Conservation (phyloP, 139 green algal genomes). For the Zygnema cylindricum region DNA sequence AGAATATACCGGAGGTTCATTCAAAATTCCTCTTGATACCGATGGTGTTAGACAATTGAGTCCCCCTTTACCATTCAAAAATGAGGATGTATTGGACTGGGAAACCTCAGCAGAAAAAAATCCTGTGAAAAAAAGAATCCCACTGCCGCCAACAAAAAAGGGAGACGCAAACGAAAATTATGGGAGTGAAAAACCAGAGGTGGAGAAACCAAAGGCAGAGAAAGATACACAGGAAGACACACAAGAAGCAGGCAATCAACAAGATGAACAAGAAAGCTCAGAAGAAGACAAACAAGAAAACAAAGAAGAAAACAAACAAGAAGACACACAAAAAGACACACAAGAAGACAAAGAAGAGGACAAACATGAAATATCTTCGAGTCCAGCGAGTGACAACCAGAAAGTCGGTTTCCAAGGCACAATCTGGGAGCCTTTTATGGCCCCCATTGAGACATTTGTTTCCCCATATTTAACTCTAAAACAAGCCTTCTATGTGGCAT, state of each 20-base stretch:
- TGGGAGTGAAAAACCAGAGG: no score
- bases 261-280: background rate
- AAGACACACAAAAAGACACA: background rate
- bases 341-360: background rate
- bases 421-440: background rate
- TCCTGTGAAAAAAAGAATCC: no score
- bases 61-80: background rate
- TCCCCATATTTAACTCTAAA: background rate
- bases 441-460: background rate
- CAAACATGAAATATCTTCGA: background rate
- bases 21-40: conserved; percentile 15
- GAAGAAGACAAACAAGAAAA: background rate
- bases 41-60: background rate
- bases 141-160: background rate
- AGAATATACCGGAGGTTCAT: background rate
- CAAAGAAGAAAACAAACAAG: background rate
- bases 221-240: conserved; percentile 2
- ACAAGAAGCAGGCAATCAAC: no score
- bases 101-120: no score
- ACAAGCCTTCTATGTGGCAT: background rate
- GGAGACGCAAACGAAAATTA: no score
- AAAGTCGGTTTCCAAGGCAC: background rate
- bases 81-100: no score
- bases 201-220: background rate
- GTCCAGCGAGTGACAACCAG: background rate